Evolutionary conservation across 2,329 filamentous ascomycete genomes (phyloP).

Genomic region (Trichophyton schoenleinii): DNA sequence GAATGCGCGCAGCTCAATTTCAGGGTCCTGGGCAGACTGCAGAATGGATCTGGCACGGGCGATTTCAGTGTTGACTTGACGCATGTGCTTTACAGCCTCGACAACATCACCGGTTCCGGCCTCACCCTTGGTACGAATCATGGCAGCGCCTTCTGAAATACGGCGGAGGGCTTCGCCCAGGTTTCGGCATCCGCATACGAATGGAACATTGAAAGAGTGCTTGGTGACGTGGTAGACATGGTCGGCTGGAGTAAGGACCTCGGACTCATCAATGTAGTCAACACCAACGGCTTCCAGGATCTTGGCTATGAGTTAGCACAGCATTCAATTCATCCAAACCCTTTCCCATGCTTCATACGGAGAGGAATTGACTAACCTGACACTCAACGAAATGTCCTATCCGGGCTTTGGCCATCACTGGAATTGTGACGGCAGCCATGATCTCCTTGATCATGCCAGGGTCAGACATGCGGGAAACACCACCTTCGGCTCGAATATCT

Average conservation of each 20-base stretch:
- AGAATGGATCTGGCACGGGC: slow-evolving; percentile 51
- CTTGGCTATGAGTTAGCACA: slow-evolving; percentile 18
- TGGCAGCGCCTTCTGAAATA: slow-evolving; percentile 86
- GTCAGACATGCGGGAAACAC: slow-evolving; percentile 94
- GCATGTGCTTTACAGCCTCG: slow-evolving; percentile 92
- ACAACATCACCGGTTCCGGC: slow-evolving; percentile 94
- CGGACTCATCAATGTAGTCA: slow-evolving; percentile 96
- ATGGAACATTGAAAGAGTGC: slow-evolving; percentile 66
- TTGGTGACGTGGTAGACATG: slow-evolving; percentile 87
- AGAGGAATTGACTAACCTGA: slow-evolving; percentile 41
- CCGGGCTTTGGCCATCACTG: slow-evolving; percentile 97
- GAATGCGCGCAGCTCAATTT: slow-evolving; percentile 62
- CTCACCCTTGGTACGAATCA: slow-evolving; percentile 98
- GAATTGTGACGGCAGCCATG: slow-evolving; percentile 87
- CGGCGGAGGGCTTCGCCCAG: slow-evolving; percentile 83
- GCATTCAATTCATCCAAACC: background rate
- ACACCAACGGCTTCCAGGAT: slow-evolving; percentile 90
- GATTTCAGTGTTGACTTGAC: slow-evolving; percentile 75
- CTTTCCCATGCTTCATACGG: background rate
- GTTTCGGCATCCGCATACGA: slow-evolving; percentile 93
- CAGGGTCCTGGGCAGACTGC: slow-evolving; percentile 32
- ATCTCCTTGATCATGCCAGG: slow-evolving; percentile 91
- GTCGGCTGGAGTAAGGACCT: slow-evolving; percentile 93
- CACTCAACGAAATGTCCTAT: slow-evolving; percentile 98
- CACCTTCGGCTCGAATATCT: slow-evolving; percentile 83